A percentile compares a stretch with the other conserved stretches of the same genome.
These are phyloP conservation scores for Leccinum variicolor DNA, from an alignment of 768 basidiomycete genomes.

Conservation along the genomic window DNA sequence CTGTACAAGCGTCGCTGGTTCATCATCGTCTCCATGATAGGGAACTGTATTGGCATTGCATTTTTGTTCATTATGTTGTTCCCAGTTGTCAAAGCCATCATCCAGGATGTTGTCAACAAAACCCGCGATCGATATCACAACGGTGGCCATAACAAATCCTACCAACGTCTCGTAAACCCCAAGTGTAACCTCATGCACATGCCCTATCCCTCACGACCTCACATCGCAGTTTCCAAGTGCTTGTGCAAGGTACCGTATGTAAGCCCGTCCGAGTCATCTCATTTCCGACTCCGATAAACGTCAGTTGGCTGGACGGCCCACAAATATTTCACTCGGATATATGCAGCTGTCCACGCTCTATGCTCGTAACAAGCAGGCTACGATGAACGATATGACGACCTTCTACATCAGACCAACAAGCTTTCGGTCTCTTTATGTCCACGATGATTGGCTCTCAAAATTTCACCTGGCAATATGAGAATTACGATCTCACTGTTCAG, in stretches of 20 bases:
- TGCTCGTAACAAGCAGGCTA: slow-evolving; percentile 53
- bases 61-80: slow-evolving; percentile 66
- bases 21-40: slow-evolving; percentile 53
- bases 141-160: slow-evolving; percentile 48
- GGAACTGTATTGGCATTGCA: slow-evolving; percentile 52
- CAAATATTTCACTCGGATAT: slow-evolving; percentile 49
- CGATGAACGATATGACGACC: slow-evolving; percentile 55
- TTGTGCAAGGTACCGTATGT: slow-evolving; percentile 52
- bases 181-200: too few species aligned
- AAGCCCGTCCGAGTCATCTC: slow-evolving; percentile 39
- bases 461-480: slow-evolving; percentile 66
- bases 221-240: slow-evolving; percentile 45
- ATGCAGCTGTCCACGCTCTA: slow-evolving; percentile 47
- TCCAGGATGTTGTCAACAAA: slow-evolving; percentile 59
- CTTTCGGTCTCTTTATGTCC: slow-evolving; percentile 59
- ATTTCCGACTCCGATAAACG: slow-evolving; percentile 55
- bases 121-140: slow-evolving; percentile 51
- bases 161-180: slow-evolving; percentile 54
- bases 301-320: slow-evolving; percentile 55
- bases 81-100: slow-evolving; percentile 65
- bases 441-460: slow-evolving; percentile 60
- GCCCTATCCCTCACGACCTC: slow-evolving; percentile 2
- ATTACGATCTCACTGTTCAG: slow-evolving; percentile 53
- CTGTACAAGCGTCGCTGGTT: slow-evolving; percentile 65
- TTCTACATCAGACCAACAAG: slow-evolving; percentile 56